Evolutionary conservation across 495 filamentous ascomycete species (phyloP).

Genomic region (Tuber microsphaerosporum): DNA sequence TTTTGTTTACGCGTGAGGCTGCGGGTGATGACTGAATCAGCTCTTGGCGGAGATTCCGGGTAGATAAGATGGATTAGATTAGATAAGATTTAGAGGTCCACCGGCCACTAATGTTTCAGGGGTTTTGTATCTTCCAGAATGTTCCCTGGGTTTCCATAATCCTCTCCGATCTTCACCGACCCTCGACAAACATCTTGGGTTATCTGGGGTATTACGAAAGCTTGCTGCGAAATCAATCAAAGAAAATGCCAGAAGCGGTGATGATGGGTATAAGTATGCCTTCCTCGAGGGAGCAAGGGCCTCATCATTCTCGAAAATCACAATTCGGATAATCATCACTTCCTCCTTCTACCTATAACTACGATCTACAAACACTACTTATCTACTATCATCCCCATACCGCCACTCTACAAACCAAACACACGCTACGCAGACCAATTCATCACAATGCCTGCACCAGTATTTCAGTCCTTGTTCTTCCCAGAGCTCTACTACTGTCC

Average conservation of each 20-base stretch:
- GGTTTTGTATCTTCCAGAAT: neutral
- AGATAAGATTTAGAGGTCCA: neutral
- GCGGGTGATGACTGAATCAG: neutral
- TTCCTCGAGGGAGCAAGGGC: neutral
- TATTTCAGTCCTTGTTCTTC: constrained; percentile 8
- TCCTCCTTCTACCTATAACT: neutral
- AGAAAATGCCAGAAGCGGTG: constrained; percentile 15
- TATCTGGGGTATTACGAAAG: constrained; percentile 11
- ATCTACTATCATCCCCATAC: neutral
- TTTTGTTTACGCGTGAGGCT: neutral
- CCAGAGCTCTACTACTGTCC: constrained; percentile 10
- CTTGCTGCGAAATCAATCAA: constrained; percentile 15
- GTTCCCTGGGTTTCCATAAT: neutral
- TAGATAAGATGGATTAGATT: neutral
- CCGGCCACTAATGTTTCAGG: neutral
- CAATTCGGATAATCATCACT: constrained; percentile 8
- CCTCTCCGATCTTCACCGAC: constrained; percentile 22
- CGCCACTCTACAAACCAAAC: constrained; percentile 7
- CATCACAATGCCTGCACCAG: constrained; percentile 22
- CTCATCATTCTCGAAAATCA: constrained; percentile 18
- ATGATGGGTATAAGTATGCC: constrained; percentile 7
- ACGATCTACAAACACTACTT: constrained; percentile 4
- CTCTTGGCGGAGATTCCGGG: neutral
- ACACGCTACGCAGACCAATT: neutral
- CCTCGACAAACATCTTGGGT: constrained; percentile 7